These are phyloP conservation scores for Typha latifolia DNA, from an alignment of 176 grass and related monocot species.

Conservation along the genomic window DNA sequence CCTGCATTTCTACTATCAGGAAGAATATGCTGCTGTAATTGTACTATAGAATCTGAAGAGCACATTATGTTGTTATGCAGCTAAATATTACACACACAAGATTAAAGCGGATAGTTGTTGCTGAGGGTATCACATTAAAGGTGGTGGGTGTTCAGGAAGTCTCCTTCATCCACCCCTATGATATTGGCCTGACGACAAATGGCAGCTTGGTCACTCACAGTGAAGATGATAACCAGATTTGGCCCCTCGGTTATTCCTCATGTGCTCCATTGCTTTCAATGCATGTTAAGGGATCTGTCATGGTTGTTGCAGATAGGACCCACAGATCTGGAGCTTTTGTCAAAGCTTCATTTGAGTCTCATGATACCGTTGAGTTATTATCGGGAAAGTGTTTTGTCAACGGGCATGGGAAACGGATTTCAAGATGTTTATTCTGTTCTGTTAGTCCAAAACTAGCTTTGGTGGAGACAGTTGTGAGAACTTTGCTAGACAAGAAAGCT, in stretches of 20 bases:
- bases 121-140: constrained; percentile 44
- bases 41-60: constrained; percentile 17
- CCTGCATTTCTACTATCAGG: background rate
- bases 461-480: constrained; percentile 45
- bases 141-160: constrained; percentile 63
- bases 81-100: constrained; percentile 47
- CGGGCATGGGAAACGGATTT: constrained; percentile 30
- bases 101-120: constrained; percentile 57
- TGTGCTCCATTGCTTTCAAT: constrained; percentile 57
- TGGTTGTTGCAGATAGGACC: constrained; percentile 35
- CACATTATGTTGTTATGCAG: constrained; percentile 29
- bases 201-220: constrained; percentile 46
- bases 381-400: constrained; percentile 36
- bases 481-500: constrained; percentile 33
- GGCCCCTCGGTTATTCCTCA: constrained; percentile 38
- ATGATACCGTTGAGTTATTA: constrained; percentile 49
- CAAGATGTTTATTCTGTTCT: constrained; percentile 55
- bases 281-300: constrained; percentile 42
- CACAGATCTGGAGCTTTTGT: constrained; percentile 21
- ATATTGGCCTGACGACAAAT: constrained; percentile 71
- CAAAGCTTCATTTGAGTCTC: constrained; percentile 31
- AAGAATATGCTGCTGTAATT: background rate
- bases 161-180: constrained; percentile 54
- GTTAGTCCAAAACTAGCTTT: constrained; percentile 49
- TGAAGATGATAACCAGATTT: constrained; percentile 30